phyloP scores from a whole-genome alignment of 129 eudicot genomes.

The Chrysanthemum lavandulifolium region DNA sequence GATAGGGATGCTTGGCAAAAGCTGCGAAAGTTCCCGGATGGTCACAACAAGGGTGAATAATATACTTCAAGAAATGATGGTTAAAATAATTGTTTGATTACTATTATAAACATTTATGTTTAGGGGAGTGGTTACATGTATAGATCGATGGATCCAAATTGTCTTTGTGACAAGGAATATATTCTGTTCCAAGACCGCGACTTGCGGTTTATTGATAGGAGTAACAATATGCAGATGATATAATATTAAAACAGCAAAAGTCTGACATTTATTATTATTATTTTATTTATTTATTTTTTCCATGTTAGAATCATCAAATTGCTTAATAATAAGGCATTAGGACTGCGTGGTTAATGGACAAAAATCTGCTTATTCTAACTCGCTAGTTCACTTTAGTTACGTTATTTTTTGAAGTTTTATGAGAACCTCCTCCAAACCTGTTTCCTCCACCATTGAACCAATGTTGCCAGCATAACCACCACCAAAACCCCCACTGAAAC shows the following conservation, averaged over 20 bases:
- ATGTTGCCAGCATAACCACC: constrained; percentile 21
- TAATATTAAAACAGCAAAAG: background rate
- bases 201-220: background rate
- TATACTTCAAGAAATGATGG: constrained; percentile 25
- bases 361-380: constrained; percentile 32
- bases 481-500: background rate
- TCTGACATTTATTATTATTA: background rate
- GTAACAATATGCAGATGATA: background rate
- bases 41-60: constrained; percentile 37
- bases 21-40: constrained; percentile 56
- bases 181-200: background rate
- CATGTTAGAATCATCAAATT: constrained; percentile 9
- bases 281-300: background rate
- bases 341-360: constrained; percentile 19
- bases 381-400: constrained; percentile 22
- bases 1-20: constrained; percentile 93
- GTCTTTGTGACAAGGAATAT: constrained; percentile 7
- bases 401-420: constrained; percentile 25
- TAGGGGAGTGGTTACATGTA: constrained; percentile 22
- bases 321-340: constrained; percentile 9
- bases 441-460: constrained; percentile 30
- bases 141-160: constrained; percentile 32
- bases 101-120: background rate
- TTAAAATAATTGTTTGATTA: background rate
- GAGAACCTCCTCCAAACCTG: constrained; percentile 32